Evolutionary conservation across 129 eudicot species (phyloP).

Genomic region (Tagetes patula): DNA sequence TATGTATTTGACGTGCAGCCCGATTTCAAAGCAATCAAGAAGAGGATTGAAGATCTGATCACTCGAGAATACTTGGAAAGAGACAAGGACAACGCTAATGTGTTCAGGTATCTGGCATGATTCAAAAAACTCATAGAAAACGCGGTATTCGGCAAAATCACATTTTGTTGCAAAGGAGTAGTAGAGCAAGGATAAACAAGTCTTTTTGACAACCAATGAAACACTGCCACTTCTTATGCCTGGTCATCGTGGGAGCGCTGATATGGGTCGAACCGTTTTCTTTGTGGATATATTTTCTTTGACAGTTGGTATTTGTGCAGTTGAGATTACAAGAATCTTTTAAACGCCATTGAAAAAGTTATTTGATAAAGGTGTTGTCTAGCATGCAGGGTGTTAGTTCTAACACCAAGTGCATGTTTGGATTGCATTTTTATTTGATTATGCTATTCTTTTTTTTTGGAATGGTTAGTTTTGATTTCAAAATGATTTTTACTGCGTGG

Average conservation of each 20-base stretch:
- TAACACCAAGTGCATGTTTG: neutral
- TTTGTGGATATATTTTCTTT: slow-evolving; percentile 31
- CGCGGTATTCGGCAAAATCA: neutral
- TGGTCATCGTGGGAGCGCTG: neutral
- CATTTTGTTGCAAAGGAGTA: slow-evolving; percentile 4
- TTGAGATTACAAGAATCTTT: slow-evolving; percentile 15
- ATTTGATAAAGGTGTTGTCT: neutral
- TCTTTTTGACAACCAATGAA: neutral
- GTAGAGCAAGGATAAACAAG: neutral
- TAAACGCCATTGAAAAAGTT: slow-evolving; percentile 1
- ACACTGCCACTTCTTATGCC: neutral
- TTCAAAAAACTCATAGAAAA: neutral
- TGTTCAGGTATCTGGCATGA: slow-evolving; percentile 72
- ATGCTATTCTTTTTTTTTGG: neutral
- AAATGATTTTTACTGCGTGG: no score
- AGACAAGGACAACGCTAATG: slow-evolving; percentile 64
- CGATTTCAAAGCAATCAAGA: slow-evolving; percentile 73
- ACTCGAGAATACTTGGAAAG: slow-evolving; percentile 74
- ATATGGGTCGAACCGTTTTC: neutral
- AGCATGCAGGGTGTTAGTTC: neutral
- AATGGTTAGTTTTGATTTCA: neutral
- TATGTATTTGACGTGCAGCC: slow-evolving; percentile 54
- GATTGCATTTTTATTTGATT: neutral
- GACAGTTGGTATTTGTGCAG: slow-evolving; percentile 29
- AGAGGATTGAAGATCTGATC: slow-evolving; percentile 85